phyloP scores from a whole-genome alignment of 257 asterid genomes.

The Solanum sitiens region DNA sequence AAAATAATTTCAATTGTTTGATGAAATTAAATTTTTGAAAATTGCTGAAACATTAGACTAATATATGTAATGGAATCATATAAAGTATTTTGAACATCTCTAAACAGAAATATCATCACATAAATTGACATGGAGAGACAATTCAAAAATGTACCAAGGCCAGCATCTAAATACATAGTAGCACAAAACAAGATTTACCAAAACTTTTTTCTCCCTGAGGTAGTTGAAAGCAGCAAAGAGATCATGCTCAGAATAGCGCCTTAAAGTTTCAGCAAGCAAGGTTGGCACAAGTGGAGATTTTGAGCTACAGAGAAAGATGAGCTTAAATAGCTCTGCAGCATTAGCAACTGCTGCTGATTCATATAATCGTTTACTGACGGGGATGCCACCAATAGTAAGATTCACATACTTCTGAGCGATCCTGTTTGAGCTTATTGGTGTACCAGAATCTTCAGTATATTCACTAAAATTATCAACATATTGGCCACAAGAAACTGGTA shows the following conservation, averaged over 20 bases:
- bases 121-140: neutral
- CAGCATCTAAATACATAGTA: neutral
- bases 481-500: constrained; percentile 22
- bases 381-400: constrained; percentile 33
- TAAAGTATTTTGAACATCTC: neutral
- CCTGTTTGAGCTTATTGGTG: constrained; percentile 35
- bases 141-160: neutral
- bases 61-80: neutral
- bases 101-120: neutral
- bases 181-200: constrained; percentile 40
- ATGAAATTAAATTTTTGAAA: neutral
- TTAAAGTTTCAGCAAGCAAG: constrained; percentile 75
- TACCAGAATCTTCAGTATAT: constrained; percentile 34
- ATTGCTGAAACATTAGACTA: neutral
- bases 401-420: constrained; percentile 42
- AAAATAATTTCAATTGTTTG: neutral
- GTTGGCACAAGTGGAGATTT: constrained; percentile 60
- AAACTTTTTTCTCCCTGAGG: constrained; percentile 75
- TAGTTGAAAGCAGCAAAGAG: constrained; percentile 91
- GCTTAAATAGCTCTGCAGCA: constrained; percentile 92
- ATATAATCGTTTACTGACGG: constrained; percentile 33
- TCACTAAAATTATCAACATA: constrained; percentile 26
- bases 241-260: constrained; percentile 94
- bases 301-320: constrained; percentile 72
- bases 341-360: constrained; percentile 88